Conservation (phyloP, 805 yeast genomes). For the Candida easanensis region DNA sequence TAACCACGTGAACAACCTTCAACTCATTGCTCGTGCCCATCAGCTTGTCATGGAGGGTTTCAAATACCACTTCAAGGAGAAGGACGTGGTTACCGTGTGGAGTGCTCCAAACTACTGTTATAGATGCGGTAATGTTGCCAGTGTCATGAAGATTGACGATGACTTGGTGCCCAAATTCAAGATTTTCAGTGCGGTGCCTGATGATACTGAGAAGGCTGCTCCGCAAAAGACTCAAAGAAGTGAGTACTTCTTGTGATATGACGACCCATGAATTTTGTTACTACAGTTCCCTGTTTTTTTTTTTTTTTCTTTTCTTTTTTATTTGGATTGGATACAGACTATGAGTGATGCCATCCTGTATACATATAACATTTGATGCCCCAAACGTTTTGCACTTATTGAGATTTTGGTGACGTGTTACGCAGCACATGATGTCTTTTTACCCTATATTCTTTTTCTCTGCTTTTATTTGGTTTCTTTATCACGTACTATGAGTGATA, state of each 20-base stretch:
- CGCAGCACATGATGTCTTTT: no score
- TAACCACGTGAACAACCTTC: conserved; percentile 88
- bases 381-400: no score
- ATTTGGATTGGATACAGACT: no score
- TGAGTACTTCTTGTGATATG: conserved; percentile 30
- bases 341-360: no score
- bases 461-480: no score
- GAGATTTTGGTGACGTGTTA: no score
- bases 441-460: no score
- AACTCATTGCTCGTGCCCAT: conserved; percentile 92
- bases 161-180: conserved; percentile 84
- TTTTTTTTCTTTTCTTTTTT: neutral
- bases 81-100: conserved; percentile 93
- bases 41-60: conserved; percentile 99
- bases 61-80: conserved; percentile 92
- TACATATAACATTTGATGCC: no score
- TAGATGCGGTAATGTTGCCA: conserved; percentile 96
- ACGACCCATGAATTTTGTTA: neutral
- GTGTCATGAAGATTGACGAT: conserved; percentile 94
- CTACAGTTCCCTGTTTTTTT: neutral
- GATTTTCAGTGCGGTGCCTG: conserved; percentile 94
- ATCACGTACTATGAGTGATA: no score
- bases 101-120: conserved; percentile 96
- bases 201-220: conserved; percentile 45
- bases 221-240: conserved; percentile 34